Conservation (phyloP, 352 stramenopile genomes). For the Pythium pyrilobum region DNA sequence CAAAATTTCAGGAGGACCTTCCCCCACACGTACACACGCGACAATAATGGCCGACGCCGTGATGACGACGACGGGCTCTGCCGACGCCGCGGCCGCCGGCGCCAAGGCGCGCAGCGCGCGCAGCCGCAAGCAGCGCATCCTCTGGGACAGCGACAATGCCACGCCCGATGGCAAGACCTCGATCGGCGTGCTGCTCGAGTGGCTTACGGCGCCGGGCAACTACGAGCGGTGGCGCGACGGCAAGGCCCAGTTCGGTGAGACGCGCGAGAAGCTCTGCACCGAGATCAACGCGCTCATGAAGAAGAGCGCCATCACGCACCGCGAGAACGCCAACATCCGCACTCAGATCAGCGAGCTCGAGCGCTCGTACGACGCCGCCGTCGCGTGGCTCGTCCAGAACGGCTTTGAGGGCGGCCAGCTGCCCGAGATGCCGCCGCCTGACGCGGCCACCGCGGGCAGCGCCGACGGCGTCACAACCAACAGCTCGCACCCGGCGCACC, state of each 20-base stretch:
- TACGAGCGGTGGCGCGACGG: conserved; percentile 62
- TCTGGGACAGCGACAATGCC: conserved; percentile 69
- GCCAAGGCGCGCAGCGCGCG: conserved; percentile 16
- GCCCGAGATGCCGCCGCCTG: conserved; percentile 4
- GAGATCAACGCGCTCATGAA: conserved; percentile 66
- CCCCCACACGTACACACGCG: neutral
- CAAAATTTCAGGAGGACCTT: neutral
- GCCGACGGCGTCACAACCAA: conserved; percentile 14
- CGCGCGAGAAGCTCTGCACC: conserved; percentile 60
- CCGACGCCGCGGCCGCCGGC: neutral
- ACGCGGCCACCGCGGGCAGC: neutral
- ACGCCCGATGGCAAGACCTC: conserved; percentile 66
- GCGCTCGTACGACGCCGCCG: conserved; percentile 48
- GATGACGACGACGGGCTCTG: neutral
- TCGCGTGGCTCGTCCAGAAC: conserved; percentile 47
- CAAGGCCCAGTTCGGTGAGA: conserved; percentile 64
- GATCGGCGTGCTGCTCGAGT: conserved; percentile 63
- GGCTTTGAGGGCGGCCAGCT: conserved; percentile 29
- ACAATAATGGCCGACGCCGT: conserved; percentile 3
- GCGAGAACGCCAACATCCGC: conserved; percentile 77
- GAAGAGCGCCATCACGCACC: conserved; percentile 54
- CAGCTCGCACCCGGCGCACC: conserved; percentile 7
- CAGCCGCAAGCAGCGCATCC: conserved; percentile 50
- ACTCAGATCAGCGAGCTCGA: conserved; percentile 78
- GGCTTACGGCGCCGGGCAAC: conserved; percentile 55